Base-by-base conservation (phyloP, 352 stramenopile species). In the Pythium rhizo-oryzae region DNA sequence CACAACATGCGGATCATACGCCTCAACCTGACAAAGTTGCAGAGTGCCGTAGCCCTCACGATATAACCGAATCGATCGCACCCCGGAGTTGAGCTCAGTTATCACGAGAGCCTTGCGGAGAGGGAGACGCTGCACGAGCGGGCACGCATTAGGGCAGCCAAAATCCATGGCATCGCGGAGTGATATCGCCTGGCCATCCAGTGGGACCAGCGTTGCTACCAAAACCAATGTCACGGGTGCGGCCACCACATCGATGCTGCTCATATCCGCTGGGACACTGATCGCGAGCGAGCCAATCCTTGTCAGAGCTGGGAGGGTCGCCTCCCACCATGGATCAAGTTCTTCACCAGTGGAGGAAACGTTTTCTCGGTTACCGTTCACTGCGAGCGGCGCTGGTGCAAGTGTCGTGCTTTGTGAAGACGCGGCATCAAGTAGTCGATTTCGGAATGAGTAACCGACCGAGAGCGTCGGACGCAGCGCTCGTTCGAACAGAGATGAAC, bases 401-500 rank as follows among this genome's bases (percentile, higher is more conserved):
- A 68, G 37, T 7, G 74, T 84, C 0, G 79, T 84, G 35, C 81
- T 90, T 39, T 93, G 85, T 3, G 28, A 65, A 23, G 71, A 54
- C 1, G 25, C 33, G 9, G 64, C 44, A 18, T 35, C 44, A 4
- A 59, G 50, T 6, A 92, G 56, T 7, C 84, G 39, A 28, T 90
- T 91, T 0, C 76, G 75, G 21, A 90, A 88, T 8, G 51, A 16
- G 39, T 87, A 92, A 1, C 51, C 66, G 18, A 91, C n/a, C 25
- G 71, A 52, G 0, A 94, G 57, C 6, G 70, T 62, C 7, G 85
- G 85, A 9, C 77, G 72, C 0, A 94, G 57, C 8, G 75, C 75
- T 18, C 80, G 69, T 30, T 87, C 84, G 61, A 92, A 92, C 13
- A 78, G 35, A 0, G 84, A 92, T 8, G 84, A 90, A 30, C 84